Conservation (phyloP, 2,329 filamentous ascomycete genomes). For the Penicillium fuscoglaucum region DNA sequence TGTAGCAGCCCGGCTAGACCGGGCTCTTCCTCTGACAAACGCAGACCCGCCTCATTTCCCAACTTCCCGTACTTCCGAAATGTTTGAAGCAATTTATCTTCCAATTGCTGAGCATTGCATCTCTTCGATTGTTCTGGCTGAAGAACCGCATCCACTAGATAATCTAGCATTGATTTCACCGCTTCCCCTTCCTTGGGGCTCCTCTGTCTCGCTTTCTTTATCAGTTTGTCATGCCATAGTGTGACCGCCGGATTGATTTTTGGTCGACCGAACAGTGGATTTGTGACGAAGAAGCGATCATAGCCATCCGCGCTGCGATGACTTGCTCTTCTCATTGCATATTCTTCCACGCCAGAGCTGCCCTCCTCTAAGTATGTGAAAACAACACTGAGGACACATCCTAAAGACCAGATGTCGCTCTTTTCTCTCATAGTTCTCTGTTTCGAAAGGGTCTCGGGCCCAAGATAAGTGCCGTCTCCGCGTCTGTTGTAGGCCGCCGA, state of each 20-base stretch:
- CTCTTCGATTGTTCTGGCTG: neutral
- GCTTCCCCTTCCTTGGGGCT: neutral
- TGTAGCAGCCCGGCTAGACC: neutral
- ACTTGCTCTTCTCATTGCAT: neutral
- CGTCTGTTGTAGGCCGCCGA: neutral
- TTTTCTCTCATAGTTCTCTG: neutral
- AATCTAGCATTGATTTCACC: neutral
- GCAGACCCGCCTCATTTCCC: neutral
- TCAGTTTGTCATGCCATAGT: neutral
- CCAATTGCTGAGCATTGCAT: neutral
- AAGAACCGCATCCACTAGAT: neutral
- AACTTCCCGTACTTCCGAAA: neutral
- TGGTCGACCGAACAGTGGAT: neutral
- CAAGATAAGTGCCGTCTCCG: neutral
- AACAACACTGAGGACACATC: neutral
- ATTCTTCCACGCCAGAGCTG: neutral
- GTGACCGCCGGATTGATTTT: neutral
- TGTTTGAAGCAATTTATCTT: neutral
- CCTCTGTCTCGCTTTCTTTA: neutral
- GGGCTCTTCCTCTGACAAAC: neutral
- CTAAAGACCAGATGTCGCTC: neutral
- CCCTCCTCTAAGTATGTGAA: neutral
- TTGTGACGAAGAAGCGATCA: neutral
- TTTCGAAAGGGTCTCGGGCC: neutral
- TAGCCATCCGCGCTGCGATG: neutral